These are phyloP conservation scores for Paramecium pentaurelia DNA, from an alignment of 73 alveolate species.

Conservation along the genomic window DNA sequence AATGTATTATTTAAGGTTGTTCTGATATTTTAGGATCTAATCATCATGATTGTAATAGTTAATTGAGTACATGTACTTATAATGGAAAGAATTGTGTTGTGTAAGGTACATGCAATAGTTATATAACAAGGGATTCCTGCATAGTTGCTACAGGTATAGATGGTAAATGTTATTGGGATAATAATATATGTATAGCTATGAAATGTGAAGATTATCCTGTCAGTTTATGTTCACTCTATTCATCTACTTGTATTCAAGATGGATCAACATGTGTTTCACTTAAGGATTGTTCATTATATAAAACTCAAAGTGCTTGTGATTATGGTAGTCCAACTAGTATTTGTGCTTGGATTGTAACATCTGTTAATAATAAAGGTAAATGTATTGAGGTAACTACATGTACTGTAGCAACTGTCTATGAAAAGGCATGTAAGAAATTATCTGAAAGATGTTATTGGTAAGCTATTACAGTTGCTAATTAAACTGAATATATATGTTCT, in stretches of 20 bases:
- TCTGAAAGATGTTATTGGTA: neutral
- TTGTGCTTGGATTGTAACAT: neutral
- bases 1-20: neutral
- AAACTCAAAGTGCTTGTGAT: slow-evolving; percentile 23
- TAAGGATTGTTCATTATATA: neutral
- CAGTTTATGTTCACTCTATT: neutral
- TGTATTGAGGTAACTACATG: neutral
- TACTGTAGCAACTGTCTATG: neutral
- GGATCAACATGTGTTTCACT: neutral
- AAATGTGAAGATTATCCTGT: neutral
- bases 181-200: neutral
- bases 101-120: neutral
- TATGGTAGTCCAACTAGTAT: neutral
- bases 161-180: neutral
- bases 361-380: neutral
- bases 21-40: neutral
- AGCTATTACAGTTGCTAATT: neutral
- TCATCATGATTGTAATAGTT: neutral
- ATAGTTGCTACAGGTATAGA: neutral
- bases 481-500: neutral
- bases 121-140: neutral
- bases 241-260: neutral
- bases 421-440: neutral
- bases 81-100: neutral
- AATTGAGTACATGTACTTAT: neutral